Evolutionary conservation across 139 green algal species (phyloP), one percentile per base, ranked within the genome.

Genomic region (Edaphochlamys debaryana): DNA sequence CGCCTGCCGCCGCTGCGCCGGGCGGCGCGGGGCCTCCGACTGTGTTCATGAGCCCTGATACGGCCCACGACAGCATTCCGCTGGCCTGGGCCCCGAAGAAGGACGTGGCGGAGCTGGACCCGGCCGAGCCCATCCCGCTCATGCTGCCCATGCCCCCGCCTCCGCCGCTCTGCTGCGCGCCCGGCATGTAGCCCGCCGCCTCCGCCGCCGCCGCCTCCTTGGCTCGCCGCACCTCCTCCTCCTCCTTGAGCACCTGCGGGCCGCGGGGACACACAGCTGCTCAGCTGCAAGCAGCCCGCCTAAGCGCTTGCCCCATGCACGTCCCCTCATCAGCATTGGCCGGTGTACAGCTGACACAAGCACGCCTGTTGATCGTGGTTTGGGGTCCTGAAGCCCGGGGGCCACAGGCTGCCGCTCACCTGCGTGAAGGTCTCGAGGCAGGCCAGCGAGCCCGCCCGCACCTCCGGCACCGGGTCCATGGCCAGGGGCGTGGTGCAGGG

Each of bases 381-480:
- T n/a, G n/a, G n/a, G n/a, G n/a, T n/a, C n/a, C n/a, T n/a, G n/a
- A n/a, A n/a, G n/a, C n/a, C n/a, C n/a, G n/a, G n/a, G n/a, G n/a
- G n/a, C n/a, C n/a, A n/a, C n/a, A n/a, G n/a, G n/a, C n/a, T n/a
- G n/a, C n/a, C n/a, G n/a, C n/a, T n/a, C n/a, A n/a, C n/a, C n/a
- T n/a, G 83, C 29, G 75, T 52, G 56, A 95, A 95, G 0, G 79
- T 85, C 23, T 94, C 88, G n/a, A 94, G 15, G 79, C 85, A 91
- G 79, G 84, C 58, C 63, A 79, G 66, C 20, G 48, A 20, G 23
- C 38, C 60, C n/a, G 34, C 22, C 1, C 84, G 45, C 69, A 96
- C 94, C 67, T 97, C 94, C 34, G 87, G 38, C 19, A 97, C 86
- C 13, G 87, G 56, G 83, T 99, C 97, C 15, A 98, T 83, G 27